phyloP scores from a whole-genome alignment of 306 rosid species.

The cucumber (Cucumis sativus) region Cucumber_9930_V3 NC_026661.2:9517501-9518000 shows the following conservation, averaged over 20 bases:
- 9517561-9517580: constrained; percentile 87
- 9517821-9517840: too few relatives aligned
- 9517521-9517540: constrained; percentile 66
- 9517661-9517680: neutral
- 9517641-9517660: neutral
- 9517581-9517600: neutral
- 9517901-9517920: too few relatives aligned
- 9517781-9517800: neutral
- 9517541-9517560: constrained; percentile 72
- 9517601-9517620: neutral
- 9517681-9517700: neutral
- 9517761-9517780: neutral
- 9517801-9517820: too few relatives aligned
- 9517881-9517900: too few relatives aligned
- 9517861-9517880: too few relatives aligned
- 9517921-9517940: too few relatives aligned
- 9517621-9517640: neutral
- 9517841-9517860: too few relatives aligned
- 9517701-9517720: neutral
- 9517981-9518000: too few relatives aligned
- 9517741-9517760: neutral
- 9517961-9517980: too few relatives aligned
- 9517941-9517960: too few relatives aligned
- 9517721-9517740: neutral
- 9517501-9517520: constrained; percentile 83